A percentile compares a stretch with the other conserved stretches of the same genome.
These are phyloP conservation scores for Aspergillus floridensis DNA, from an alignment of 2,329 filamentous ascomycete genomes.

Conservation along the genomic window DNA sequence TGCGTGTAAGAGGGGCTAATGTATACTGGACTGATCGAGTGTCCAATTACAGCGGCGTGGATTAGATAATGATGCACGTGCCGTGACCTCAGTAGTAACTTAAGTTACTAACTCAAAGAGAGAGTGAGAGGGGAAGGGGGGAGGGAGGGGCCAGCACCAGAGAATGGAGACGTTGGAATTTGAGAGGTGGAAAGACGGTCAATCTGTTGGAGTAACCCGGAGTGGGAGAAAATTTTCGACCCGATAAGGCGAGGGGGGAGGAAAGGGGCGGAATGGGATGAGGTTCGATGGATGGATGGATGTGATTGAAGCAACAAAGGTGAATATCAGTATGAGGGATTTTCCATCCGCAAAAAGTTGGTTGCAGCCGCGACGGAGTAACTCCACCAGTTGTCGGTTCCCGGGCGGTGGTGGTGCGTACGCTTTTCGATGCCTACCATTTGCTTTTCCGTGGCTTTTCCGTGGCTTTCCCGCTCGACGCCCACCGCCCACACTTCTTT, in stretches of 20 bases:
- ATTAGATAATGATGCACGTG: conserved; percentile 1
- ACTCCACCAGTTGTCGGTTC: neutral
- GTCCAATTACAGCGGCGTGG: conserved; percentile 3
- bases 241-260: conserved; percentile 9
- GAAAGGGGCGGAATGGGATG: conserved; percentile 15
- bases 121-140: neutral
- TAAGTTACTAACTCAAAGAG: neutral
- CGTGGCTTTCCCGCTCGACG: neutral
- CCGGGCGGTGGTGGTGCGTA: too few species aligned
- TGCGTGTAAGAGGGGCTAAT: neutral
- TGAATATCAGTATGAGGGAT: conserved; percentile 23
- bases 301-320: neutral
- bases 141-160: neutral
- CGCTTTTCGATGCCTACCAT: too few species aligned
- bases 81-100: neutral
- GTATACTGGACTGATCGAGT: conserved; percentile 8
- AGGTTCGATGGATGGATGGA: conserved; percentile 5
- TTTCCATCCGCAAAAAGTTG: conserved; percentile 12
- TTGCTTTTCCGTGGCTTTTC: neutral
- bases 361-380: neutral
- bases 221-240: neutral
- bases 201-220: neutral
- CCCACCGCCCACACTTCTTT: too few species aligned
- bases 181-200: neutral
- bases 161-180: neutral